phyloP scores from a whole-genome alignment of 148 eudicot genomes.

The Vaccinium macrocarpon region DNA sequence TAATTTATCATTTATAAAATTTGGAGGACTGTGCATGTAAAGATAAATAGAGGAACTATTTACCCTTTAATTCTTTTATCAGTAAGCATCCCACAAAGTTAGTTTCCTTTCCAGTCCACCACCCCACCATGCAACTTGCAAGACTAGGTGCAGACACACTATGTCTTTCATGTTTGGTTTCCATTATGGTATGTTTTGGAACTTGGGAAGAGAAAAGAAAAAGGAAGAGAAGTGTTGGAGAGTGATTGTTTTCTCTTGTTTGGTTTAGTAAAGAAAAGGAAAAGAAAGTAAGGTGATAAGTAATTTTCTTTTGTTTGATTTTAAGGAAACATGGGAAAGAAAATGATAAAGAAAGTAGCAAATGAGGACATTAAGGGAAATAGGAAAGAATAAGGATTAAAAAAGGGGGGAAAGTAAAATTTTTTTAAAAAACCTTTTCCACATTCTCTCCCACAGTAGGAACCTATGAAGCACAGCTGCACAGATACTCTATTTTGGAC shows the following conservation, averaged over 20 bases:
- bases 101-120: background rate
- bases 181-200: background rate
- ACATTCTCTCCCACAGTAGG: too few species aligned
- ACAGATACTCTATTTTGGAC: too few species aligned
- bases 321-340: background rate
- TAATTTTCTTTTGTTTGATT: background rate
- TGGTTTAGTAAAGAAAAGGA: background rate
- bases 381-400: background rate
- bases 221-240: background rate
- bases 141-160: background rate
- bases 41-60: too few species aligned
- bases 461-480: too few species aligned
- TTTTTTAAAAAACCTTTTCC: too few species aligned
- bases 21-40: too few species aligned
- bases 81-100: constrained; percentile 31
- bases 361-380: too few species aligned
- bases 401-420: too few species aligned
- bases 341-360: background rate
- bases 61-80: too few species aligned
- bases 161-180: background rate
- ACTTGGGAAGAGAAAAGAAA: background rate
- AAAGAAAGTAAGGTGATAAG: background rate
- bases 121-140: background rate
- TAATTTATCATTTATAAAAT: too few species aligned
- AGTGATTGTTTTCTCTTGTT: too few species aligned